Evolutionary conservation across 805 yeast species (phyloP).

Genomic region (Pichia nanzhaoensis): DNA sequence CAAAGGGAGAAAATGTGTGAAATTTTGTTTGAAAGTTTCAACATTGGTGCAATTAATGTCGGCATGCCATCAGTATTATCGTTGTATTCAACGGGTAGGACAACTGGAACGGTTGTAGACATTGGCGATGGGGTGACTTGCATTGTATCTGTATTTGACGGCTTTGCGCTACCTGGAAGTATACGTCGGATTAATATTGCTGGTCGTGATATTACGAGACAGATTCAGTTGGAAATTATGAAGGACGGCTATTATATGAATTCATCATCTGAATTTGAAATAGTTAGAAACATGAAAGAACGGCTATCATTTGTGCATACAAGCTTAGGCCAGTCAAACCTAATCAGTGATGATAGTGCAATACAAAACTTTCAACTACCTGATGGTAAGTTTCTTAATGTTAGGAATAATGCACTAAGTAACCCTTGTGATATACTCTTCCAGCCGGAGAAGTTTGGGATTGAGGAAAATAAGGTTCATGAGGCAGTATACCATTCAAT

Average conservation of each 20-base stretch:
- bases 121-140: slow-evolving; percentile 93
- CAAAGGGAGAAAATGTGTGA: slow-evolving; percentile 60
- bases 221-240: slow-evolving; percentile 61
- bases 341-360: slow-evolving; percentile 3
- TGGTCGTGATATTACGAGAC: slow-evolving; percentile 79
- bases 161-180: slow-evolving; percentile 70
- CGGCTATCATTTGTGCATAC: slow-evolving; percentile 49
- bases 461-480: slow-evolving; percentile 64
- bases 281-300: slow-evolving; percentile 74
- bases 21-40: slow-evolving; percentile 63
- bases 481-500: slow-evolving; percentile 60
- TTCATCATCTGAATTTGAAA: slow-evolving; percentile 75
- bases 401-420: slow-evolving; percentile 16
- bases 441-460: slow-evolving; percentile 70
- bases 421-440: slow-evolving; percentile 66
- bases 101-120: slow-evolving; percentile 86
- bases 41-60: slow-evolving; percentile 68
- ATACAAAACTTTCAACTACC: slow-evolving; percentile 53
- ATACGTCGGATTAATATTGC: slow-evolving; percentile 73
- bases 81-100: slow-evolving; percentile 80
- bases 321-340: slow-evolving; percentile 36
- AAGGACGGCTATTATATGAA: slow-evolving; percentile 55
- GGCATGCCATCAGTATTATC: slow-evolving; percentile 75
- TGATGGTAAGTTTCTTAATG: slow-evolving; percentile 62
- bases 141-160: slow-evolving; percentile 84